phyloP scores from a whole-genome alignment of 2,329 filamentous ascomycete species.

The Claviceps sp. region DNA sequence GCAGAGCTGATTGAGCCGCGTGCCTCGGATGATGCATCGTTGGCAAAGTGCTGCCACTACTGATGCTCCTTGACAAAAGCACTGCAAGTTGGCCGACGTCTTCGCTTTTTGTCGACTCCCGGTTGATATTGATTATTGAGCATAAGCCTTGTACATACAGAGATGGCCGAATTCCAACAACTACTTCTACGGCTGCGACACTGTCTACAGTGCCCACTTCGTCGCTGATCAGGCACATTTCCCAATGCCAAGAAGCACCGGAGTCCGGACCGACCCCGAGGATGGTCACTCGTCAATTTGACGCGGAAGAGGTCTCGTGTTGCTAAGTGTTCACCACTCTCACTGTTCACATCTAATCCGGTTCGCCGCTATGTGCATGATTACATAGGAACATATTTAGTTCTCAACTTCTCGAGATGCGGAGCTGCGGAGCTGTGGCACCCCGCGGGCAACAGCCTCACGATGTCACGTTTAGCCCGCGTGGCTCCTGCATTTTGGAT shows the following conservation, averaged over 20 bases:
- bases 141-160: too few relatives aligned
- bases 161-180: too few relatives aligned
- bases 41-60: background rate
- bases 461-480: too few relatives aligned
- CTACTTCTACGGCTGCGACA: background rate
- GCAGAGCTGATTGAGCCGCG: background rate
- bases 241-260: background rate
- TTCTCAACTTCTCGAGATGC: too few relatives aligned
- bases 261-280: background rate
- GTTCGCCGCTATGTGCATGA: too few relatives aligned
- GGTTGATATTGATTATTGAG: too few relatives aligned
- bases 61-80: too few relatives aligned
- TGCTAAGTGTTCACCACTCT: background rate
- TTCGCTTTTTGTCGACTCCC: background rate
- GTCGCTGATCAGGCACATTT: background rate
- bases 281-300: background rate
- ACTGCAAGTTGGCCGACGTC: background rate
- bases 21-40: background rate
- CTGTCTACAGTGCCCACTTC: background rate
- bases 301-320: background rate
- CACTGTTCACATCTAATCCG: too few relatives aligned
- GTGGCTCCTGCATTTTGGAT: background rate
- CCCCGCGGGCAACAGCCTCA: too few relatives aligned
- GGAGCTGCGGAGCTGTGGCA: too few relatives aligned
- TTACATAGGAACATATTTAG: too few relatives aligned